These are phyloP conservation scores for Aspergillus hancockii DNA, from an alignment of 495 filamentous ascomycete genomes.

Conservation along the genomic window DNA sequence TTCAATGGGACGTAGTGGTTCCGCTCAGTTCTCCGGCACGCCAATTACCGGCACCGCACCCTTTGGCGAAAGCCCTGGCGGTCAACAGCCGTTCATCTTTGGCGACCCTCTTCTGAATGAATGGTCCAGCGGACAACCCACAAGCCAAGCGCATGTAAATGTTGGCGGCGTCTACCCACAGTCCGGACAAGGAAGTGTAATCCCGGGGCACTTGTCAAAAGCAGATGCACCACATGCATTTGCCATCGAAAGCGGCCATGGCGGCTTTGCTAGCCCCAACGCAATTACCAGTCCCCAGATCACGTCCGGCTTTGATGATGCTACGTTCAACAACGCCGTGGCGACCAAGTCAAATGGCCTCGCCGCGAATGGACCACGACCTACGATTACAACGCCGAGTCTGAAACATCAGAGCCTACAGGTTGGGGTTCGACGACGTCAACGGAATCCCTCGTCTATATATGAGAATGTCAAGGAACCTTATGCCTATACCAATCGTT, in stretches of 20 bases:
- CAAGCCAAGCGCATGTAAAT: constrained; percentile 42
- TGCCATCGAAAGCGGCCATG: constrained; percentile 68
- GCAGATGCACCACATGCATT: constrained; percentile 63
- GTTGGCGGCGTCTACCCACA: constrained; percentile 41
- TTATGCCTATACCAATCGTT: constrained; percentile 85
- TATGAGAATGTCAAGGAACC: constrained; percentile 88
- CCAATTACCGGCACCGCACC: constrained; percentile 30
- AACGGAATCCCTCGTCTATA: constrained; percentile 76
- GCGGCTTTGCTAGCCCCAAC: constrained; percentile 62
- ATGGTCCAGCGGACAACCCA: constrained; percentile 42
- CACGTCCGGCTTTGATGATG: constrained; percentile 41
- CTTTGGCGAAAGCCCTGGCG: constrained; percentile 46
- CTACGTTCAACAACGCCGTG: constrained; percentile 26
- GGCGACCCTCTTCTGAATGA: constrained; percentile 49
- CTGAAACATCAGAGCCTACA: constrained; percentile 53
- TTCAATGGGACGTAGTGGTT: constrained; percentile 50
- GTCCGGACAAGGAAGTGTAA: constrained; percentile 39
- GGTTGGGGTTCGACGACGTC: constrained; percentile 49
- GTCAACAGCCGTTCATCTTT: constrained; percentile 50
- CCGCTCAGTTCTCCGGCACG: constrained; percentile 47
- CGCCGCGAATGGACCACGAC: constrained; percentile 38
- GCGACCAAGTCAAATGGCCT: constrained; percentile 34
- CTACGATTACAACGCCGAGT: constrained; percentile 44
- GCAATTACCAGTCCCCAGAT: constrained; percentile 52
- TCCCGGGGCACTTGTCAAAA: constrained; percentile 46